Base-by-base conservation (phyloP, 176 grass and related monocot species). In the Oryza meyeriana region DNA sequence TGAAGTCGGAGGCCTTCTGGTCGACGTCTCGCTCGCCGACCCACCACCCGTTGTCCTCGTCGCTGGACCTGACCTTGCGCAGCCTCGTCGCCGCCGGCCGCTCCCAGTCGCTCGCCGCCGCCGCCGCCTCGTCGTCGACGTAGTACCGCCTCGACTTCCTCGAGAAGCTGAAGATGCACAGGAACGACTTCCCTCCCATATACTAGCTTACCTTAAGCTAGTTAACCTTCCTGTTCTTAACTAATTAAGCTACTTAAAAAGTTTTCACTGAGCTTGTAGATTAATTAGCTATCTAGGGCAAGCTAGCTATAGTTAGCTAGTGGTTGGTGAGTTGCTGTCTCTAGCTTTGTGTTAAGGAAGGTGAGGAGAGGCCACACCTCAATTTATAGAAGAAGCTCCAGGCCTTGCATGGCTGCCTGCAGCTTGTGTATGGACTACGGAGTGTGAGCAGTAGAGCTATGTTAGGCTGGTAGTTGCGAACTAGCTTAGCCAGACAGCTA, bases 151-250 rank as follows among this genome's bases (percentile, higher is more conserved):
- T 87, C 4, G 92, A 83, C 79, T 81, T 91, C 64, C 89, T 76
- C 13, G 88, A 88, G 86, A 94, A 94, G 82, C 88, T 94, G 80
- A 94, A 94, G 61, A 90, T 88, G 79, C 88, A 94, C 35, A 94
- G 86, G 85, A 91, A 85, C 40, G 85, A 88, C 52, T 69, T 94
- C 47, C 87, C 86, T 82, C 91, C 91, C 91, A 94, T 94, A 75
- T 87, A 79, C 86, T 69, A 52, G 22, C 75, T 52, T 71, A 6
- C 33, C 31, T 66, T 17, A 7, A 18, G 10, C 24, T 12, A 11
- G 26, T 6, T 27, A 12, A 27, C 1, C 63, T 66, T 3, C 22
- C 78, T 67, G 33, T 71, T 71, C 42, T 55, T 80, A 47, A 47
- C 4, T 44, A 44, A 44, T 14, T 45, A 45, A 17, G 45, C 11